These are phyloP conservation scores for Aspergillus ochraceoroseus DNA, from an alignment of 2,329 filamentous ascomycete genomes.

Conservation along the genomic window DNA sequence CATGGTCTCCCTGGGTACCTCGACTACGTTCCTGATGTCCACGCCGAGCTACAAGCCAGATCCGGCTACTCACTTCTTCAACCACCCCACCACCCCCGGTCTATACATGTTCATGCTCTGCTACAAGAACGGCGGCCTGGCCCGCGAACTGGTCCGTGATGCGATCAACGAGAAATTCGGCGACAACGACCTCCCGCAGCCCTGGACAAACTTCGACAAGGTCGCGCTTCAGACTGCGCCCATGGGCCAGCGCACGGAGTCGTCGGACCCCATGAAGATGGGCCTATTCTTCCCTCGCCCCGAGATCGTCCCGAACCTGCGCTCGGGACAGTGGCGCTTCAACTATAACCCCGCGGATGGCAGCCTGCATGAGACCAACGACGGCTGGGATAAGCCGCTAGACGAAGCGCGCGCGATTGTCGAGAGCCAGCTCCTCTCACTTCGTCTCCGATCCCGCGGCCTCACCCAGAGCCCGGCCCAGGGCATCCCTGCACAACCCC, in stretches of 20 bases:
- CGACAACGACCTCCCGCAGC: constrained; percentile 45
- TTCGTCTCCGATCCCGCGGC: constrained; percentile 75
- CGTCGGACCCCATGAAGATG: constrained; percentile 67
- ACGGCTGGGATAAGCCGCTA: constrained; percentile 53
- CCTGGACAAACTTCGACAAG: constrained; percentile 78
- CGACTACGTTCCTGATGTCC: constrained; percentile 95
- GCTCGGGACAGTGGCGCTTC: constrained; percentile 81
- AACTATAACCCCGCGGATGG: constrained; percentile 51
- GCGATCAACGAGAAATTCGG: constrained; percentile 57
- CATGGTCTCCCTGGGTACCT: constrained; percentile 91
- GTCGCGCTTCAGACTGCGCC: constrained; percentile 63
- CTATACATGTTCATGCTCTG: constrained; percentile 99
- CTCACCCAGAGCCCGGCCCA: constrained; percentile 59
- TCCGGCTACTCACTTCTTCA: constrained; percentile 94
- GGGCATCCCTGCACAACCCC: constrained; percentile 71
- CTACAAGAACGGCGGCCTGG: constrained; percentile 96
- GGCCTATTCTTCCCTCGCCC: constrained; percentile 93
- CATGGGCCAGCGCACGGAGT: constrained; percentile 55
- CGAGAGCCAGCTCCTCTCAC: constrained; percentile 89
- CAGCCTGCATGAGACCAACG: constrained; percentile 50
- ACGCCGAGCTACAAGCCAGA: constrained; percentile 88
- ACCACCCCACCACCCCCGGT: constrained; percentile 83
- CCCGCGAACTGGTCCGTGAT: constrained; percentile 84
- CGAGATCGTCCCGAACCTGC: constrained; percentile 91
- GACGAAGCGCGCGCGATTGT: constrained; percentile 82